phyloP scores from a whole-genome alignment of 2,329 filamentous ascomycete genomes.

The Pestalotiopsis sp. region DNA sequence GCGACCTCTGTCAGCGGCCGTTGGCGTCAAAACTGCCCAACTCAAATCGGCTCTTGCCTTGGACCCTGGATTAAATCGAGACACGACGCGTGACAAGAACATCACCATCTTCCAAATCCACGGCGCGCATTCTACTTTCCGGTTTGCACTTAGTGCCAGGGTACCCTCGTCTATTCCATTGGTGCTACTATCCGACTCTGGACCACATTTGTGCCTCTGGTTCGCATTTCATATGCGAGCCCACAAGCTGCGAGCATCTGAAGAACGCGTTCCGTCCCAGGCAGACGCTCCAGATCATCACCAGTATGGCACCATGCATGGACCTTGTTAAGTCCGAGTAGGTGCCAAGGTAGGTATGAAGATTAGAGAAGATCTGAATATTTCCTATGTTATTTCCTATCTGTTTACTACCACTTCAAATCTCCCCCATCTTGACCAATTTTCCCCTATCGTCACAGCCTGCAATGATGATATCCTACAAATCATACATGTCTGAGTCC shows the following conservation, averaged over 20 bases:
- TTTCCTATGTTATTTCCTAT: neutral
- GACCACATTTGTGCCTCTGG: too few species aligned
- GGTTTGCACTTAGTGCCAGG: neutral
- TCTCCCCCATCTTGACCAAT: neutral
- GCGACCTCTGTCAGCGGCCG: neutral
- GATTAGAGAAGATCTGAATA: neutral
- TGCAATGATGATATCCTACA: constrained; percentile 30
- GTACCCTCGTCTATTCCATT: fast-evolving
- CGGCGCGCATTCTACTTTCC: neutral
- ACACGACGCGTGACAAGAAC: neutral
- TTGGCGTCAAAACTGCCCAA: neutral
- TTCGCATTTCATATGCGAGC: too few species aligned
- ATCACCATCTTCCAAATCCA: neutral
- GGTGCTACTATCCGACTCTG: fast-evolving
- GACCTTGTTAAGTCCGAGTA: neutral
- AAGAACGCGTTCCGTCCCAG: neutral
- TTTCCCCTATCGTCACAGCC: constrained; percentile 11
- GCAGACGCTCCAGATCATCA: neutral
- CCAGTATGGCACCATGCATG: neutral
- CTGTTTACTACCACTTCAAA: neutral
- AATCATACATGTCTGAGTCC: constrained; percentile 22
- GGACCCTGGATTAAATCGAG: neutral
- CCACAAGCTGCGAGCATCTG: neutral
- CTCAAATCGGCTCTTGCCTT: neutral
- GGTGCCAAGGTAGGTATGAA: neutral